Percentiles rank a stretch among this genome's conserved stretches.
Evolutionary conservation across 768 basidiomycete genomes (phyloP).

Genomic region (Leucosporidium yakuticum): DNA sequence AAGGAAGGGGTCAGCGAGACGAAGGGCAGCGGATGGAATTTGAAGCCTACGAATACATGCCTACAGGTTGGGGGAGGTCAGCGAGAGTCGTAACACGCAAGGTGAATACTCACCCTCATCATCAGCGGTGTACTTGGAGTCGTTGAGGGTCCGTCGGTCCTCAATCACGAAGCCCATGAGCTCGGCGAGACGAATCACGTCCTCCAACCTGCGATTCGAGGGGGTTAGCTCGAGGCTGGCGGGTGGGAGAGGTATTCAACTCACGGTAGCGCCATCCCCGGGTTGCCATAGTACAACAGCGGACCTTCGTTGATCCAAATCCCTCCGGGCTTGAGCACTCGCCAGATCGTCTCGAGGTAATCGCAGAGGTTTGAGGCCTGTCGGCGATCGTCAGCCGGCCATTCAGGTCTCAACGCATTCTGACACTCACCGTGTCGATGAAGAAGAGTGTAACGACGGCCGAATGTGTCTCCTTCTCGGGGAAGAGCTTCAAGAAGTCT

Average conservation of each 20-base stretch:
- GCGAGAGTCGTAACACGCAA: no score
- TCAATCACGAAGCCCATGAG: no score
- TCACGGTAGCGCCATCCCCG: conserved; percentile 26
- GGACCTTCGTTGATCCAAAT: conserved; percentile 69
- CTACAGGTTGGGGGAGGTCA: no score
- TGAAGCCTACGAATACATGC: no score
- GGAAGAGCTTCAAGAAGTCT: conserved; percentile 52
- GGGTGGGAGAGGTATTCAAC: neutral
- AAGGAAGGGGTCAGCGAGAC: no score
- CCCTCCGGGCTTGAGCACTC: conserved; percentile 57
- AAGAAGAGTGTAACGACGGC: conserved; percentile 62
- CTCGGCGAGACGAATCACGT: no score
- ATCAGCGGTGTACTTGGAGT: no score
- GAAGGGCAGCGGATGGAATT: no score
- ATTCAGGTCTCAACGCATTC: conserved; percentile 21
- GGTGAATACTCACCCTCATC: no score
- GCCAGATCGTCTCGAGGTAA: conserved; percentile 54
- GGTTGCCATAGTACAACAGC: conserved; percentile 45
- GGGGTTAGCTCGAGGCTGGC: neutral
- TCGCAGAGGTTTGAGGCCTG: conserved; percentile 14
- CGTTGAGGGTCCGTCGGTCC: no score
- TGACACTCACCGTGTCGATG: conserved; percentile 43
- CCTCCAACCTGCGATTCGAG: neutral
- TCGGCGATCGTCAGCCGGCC: neutral
- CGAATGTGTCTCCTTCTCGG: conserved; percentile 49